Evolutionary conservation across 129 eudicot species (phyloP).

Genomic region (Arctium minus): DNA sequence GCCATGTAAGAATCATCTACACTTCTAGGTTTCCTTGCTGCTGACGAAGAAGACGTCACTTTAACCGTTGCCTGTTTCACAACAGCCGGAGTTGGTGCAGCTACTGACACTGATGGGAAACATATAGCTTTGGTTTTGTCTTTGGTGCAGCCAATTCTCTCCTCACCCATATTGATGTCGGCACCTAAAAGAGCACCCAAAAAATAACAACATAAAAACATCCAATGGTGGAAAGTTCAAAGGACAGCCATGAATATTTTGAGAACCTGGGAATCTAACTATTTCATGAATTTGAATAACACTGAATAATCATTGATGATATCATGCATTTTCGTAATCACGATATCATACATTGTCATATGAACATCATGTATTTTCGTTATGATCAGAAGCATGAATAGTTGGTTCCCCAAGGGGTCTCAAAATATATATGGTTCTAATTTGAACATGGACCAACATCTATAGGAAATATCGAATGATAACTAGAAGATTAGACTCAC

Average conservation of each 20-base stretch:
- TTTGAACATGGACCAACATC: constrained; percentile 16
- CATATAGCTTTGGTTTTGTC: constrained; percentile 62
- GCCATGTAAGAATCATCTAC: constrained; percentile 92
- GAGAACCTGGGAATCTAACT: too few relatives aligned
- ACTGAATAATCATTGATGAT: too few relatives aligned
- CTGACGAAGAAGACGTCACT: constrained; percentile 16
- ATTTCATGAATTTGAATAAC: too few relatives aligned
- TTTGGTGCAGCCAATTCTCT: constrained; percentile 84
- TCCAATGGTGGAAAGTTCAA: not conserved
- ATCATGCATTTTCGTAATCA: too few relatives aligned
- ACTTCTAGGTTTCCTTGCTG: constrained; percentile 71
- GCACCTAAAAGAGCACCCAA: constrained; percentile 45
- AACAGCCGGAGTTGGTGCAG: constrained; percentile 48
- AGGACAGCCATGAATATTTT: not conserved
- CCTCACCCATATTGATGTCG: constrained; percentile 93
- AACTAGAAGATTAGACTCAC: constrained; percentile 32
- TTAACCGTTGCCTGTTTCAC: constrained; percentile 44
- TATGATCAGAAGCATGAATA: not conserved
- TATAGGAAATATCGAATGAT: too few relatives aligned
- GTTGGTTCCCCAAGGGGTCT: not conserved
- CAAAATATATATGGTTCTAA: not conserved
- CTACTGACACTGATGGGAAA: constrained; percentile 37
- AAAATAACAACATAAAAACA: not conserved
- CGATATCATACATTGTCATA: too few relatives aligned
- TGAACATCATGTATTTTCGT: too few relatives aligned